Evolutionary conservation across 78 protist species (phyloP).

Genomic region (Chrysochromulina parva): DNA sequence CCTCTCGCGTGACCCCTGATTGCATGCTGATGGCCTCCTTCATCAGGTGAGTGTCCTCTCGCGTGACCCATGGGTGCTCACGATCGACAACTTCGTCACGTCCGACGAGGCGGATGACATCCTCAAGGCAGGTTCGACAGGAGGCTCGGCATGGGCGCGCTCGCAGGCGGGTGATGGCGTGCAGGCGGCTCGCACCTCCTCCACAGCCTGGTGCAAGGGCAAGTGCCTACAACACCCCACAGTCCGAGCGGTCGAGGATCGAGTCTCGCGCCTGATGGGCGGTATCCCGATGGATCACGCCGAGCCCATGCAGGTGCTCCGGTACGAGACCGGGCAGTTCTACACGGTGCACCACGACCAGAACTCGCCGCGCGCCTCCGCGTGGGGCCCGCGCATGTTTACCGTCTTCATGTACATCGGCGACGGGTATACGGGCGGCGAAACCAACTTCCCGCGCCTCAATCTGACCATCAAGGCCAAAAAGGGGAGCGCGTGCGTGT

Average conservation of each 20-base stretch:
- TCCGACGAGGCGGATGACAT: neutral
- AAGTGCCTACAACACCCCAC: neutral
- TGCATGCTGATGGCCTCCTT: neutral
- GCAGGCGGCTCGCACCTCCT: neutral
- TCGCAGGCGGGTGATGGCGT: constrained; percentile 19
- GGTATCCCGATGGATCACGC: neutral
- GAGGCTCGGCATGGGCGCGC: neutral
- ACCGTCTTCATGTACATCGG: constrained; percentile 9
- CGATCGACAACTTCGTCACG: neutral
- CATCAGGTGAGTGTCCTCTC: neutral
- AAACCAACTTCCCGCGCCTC: neutral
- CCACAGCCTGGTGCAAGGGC: neutral
- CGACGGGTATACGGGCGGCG: constrained; percentile 2
- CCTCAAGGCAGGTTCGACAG: neutral
- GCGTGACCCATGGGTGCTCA: neutral
- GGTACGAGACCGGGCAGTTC: neutral
- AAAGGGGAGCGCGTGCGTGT: neutral
- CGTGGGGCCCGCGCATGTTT: constrained; percentile 14
- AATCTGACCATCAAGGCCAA: too few relatives aligned
- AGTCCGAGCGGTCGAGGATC: neutral
- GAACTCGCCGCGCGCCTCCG: constrained; percentile 1
- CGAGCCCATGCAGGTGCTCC: neutral
- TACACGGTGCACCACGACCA: neutral
- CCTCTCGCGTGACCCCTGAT: neutral
- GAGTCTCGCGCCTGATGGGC: neutral